A percentile compares a stretch with the other conserved stretches of the same genome.
Conservation (phyloP, 495 filamentous ascomycete species). For the Tuber aestivum region DNA sequence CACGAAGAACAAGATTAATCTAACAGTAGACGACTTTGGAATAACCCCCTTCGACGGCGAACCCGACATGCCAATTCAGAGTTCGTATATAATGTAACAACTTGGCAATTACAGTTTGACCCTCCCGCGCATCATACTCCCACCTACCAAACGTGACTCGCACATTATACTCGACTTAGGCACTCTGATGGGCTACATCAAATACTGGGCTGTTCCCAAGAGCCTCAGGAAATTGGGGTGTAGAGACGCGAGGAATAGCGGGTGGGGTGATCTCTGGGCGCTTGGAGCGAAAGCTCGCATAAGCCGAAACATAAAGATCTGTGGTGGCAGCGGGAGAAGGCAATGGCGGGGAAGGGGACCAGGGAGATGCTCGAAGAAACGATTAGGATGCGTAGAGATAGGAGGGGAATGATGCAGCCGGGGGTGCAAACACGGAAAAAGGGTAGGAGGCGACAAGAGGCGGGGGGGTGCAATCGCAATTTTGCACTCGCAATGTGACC, state of each 20-base stretch:
- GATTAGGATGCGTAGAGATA: not conserved
- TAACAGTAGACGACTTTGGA: slow-evolving; percentile 16
- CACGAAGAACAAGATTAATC: not conserved
- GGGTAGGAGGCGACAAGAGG: not conserved
- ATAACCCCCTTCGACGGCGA: slow-evolving; percentile 29
- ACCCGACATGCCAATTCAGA: slow-evolving; percentile 13
- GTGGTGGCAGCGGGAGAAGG: slow-evolving; percentile 17
- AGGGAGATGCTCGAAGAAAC: not conserved
- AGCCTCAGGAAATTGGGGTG: slow-evolving; percentile 74
- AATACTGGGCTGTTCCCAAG: slow-evolving; percentile 84
- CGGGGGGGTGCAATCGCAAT: not conserved
- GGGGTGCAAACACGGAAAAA: not conserved
- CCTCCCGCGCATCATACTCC: slow-evolving; percentile 71
- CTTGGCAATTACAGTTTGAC: slow-evolving; percentile 52
- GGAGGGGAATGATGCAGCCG: slow-evolving; percentile 4
- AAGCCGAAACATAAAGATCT: slow-evolving; percentile 51
- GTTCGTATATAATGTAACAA: slow-evolving; percentile 40
- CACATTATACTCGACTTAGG: slow-evolving; percentile 85
- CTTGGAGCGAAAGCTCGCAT: slow-evolving; percentile 82
- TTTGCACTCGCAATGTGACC: not conserved
- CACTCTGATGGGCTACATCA: slow-evolving; percentile 72
- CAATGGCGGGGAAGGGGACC: slow-evolving; percentile 3
- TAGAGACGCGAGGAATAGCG: slow-evolving; percentile 78
- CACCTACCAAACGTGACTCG: slow-evolving; percentile 76
- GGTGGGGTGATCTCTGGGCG: slow-evolving; percentile 87